Evolutionary conservation across 495 filamentous ascomycete genomes (phyloP), one percentile per base, ranked within the genome.

Genomic region (Hypoxylon rickii): DNA sequence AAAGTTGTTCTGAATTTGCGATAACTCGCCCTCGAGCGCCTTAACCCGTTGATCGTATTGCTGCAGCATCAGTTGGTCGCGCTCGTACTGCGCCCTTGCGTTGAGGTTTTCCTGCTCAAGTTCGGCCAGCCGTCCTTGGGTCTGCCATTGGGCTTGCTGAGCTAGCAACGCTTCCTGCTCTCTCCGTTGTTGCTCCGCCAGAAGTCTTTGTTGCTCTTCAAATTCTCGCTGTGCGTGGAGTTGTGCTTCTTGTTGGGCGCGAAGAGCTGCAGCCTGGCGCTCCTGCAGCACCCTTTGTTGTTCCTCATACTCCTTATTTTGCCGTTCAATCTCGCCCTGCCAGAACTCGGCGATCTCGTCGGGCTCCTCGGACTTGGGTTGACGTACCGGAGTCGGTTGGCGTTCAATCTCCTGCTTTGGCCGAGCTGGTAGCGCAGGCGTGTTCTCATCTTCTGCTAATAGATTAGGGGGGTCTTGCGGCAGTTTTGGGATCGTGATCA

Each of bases 281-380:
- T 90, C 84, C 65, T 94, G 87, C 21, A 98, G 76, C 12, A 91
- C 84, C 19, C 86, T 82, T 70, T 98, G 94, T 70, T 98, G 91
- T 19, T 91, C 90, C 62, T 91, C 94, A 63, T 92, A 97, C 66
- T 96, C 92, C 47, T 90, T 86, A 66, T 98, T 93, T 66, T 97
- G 90, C 37, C 90, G 80, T 56, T 83, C 81, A 52, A 96, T 88
- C 68, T 96, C 91, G 61, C 85, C 92, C 70, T 92, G 92, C 94
- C 94, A 98, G 70, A 98, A 98, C 66, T 97, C 95, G 51, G 87
- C 88, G 66, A 98, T 97, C 13, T 95, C 89, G 64, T 96, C 94
- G 5, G 94, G 94, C 61, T 97, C 94, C 3, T 86, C 82, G 2
- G 77, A 67, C 42, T 84, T 83, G 1, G 83, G 79, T 31, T 83